These are phyloP conservation scores for Aspergillus eucalypticola DNA, from an alignment of 2,329 filamentous ascomycete species.

Conservation along the genomic window DNA sequence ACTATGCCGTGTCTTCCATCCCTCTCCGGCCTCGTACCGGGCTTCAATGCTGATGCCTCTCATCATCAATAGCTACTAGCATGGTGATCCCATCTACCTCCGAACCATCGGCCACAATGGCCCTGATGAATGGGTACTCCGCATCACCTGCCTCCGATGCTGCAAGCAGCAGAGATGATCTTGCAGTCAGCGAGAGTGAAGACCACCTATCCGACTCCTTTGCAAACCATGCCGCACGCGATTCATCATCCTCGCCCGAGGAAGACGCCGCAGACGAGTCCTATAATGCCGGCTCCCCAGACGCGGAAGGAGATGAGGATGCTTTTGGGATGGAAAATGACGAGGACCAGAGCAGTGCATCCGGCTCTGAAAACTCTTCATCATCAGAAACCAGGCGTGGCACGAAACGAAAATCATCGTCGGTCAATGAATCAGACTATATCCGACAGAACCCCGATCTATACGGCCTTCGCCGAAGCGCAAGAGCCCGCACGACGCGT, in stretches of 20 bases:
- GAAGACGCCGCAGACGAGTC: constrained; percentile 43
- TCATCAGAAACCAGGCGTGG: constrained; percentile 70
- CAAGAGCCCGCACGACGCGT: constrained; percentile 62
- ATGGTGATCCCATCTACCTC: constrained; percentile 48
- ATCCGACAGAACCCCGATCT: constrained; percentile 91
- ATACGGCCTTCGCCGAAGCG: constrained; percentile 91
- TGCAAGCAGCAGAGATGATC: constrained; percentile 37
- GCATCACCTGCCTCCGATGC: constrained; percentile 28
- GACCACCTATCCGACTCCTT: constrained; percentile 75
- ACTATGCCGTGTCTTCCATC: constrained; percentile 22
- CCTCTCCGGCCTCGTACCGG: constrained; percentile 23
- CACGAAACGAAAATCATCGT: constrained; percentile 70
- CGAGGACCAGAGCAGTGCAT: constrained; percentile 56
- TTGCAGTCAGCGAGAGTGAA: constrained; percentile 60
- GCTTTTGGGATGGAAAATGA: constrained; percentile 74
- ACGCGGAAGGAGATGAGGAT: constrained; percentile 52
- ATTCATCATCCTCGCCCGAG: constrained; percentile 46
- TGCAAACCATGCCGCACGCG: constrained; percentile 56
- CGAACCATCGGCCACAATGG: constrained; percentile 35
- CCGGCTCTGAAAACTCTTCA: constrained; percentile 61
- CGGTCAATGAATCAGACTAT: constrained; percentile 72
- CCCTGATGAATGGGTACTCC: constrained; percentile 38
- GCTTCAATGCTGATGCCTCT: constrained; percentile 46
- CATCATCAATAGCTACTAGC: constrained; percentile 42
- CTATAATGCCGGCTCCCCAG: constrained; percentile 39